A percentile compares a stretch with the other conserved stretches of the same genome.
Evolutionary conservation across 2,329 filamentous ascomycete species (phyloP).

Genomic region (Leptographium galeiforme): DNA sequence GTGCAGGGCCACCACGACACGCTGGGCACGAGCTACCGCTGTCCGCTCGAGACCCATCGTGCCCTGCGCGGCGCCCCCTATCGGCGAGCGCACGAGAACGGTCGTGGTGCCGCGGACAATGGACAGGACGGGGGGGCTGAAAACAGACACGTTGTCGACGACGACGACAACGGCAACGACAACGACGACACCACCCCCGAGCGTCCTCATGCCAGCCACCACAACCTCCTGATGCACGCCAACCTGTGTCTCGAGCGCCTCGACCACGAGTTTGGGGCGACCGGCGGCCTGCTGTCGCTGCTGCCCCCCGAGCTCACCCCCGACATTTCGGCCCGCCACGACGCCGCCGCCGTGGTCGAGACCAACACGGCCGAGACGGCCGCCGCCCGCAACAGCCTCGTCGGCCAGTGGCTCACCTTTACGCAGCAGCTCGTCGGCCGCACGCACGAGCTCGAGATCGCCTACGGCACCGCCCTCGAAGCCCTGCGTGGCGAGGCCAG

Average conservation of each 20-base stretch:
- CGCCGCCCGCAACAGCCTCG: slow-evolving; percentile 34
- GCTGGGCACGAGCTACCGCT: slow-evolving; percentile 28
- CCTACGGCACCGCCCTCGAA: slow-evolving; percentile 36
- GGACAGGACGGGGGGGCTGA: neutral
- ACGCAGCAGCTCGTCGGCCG: slow-evolving; percentile 39
- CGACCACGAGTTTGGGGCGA: slow-evolving; percentile 42
- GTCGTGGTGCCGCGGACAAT: neutral
- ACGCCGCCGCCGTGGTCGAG: slow-evolving; percentile 16
- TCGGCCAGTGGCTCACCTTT: slow-evolving; percentile 44
- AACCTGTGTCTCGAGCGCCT: slow-evolving; percentile 46
- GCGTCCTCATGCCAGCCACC: slow-evolving; percentile 30
- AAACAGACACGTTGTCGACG: neutral
- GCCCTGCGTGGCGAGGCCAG: slow-evolving; percentile 26
- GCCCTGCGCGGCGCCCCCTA: slow-evolving; percentile 14
- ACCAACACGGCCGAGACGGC: slow-evolving; percentile 14
- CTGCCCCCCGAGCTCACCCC: slow-evolving; percentile 25
- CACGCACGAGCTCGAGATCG: slow-evolving; percentile 43
- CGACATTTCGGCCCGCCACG: neutral
- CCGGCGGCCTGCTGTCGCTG: slow-evolving; percentile 41
- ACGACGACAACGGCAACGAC: neutral
- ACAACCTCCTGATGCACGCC: slow-evolving; percentile 40
- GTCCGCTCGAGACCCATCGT: slow-evolving; percentile 24
- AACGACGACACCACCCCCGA: slow-evolving; percentile 5
- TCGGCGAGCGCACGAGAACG: neutral
- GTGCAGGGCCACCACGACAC: slow-evolving; percentile 28